A percentile compares a stretch with the other conserved stretches of the same genome.
Conservation (phyloP, 2,329 filamentous ascomycete genomes). For the Aspergillus caelatus region DNA sequence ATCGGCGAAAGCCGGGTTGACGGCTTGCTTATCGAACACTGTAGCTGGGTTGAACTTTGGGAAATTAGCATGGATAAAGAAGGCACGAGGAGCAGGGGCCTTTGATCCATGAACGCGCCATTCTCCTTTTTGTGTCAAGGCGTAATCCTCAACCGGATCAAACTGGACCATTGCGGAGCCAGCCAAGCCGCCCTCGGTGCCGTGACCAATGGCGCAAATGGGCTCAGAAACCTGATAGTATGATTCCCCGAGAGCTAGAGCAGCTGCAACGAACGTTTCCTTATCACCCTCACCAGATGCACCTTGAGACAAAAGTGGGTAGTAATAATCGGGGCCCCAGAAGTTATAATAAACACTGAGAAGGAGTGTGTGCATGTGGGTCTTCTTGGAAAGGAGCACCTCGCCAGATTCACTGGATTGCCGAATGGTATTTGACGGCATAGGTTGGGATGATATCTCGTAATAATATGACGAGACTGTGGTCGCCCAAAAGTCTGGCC, state of each 20-base stretch:
- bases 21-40: slow-evolving; percentile 35
- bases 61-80: slow-evolving; percentile 45
- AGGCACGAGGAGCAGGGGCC: slow-evolving; percentile 32
- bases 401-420: slow-evolving; percentile 50
- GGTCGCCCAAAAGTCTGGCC: slow-evolving; percentile 52
- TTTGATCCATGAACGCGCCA: slow-evolving; percentile 33
- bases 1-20: slow-evolving; percentile 32
- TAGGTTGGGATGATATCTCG: slow-evolving; percentile 37
- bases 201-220: slow-evolving; percentile 37
- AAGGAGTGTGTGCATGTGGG: slow-evolving; percentile 47
- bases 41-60: slow-evolving; percentile 45
- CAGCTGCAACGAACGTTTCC: slow-evolving; percentile 53
- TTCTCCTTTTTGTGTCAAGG: slow-evolving; percentile 26
- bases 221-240: slow-evolving; percentile 48
- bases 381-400: slow-evolving; percentile 48
- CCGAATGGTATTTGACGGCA: slow-evolving; percentile 24
- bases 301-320: slow-evolving; percentile 50
- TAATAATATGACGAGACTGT: slow-evolving; percentile 44
- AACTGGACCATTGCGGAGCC: slow-evolving; percentile 44
- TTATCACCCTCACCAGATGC: slow-evolving; percentile 55
- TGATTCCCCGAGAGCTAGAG: slow-evolving; percentile 40
- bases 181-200: slow-evolving; percentile 31
- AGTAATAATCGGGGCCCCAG: slow-evolving; percentile 50
- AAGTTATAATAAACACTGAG: slow-evolving; percentile 55
- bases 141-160: slow-evolving; percentile 39